These are phyloP conservation scores for Tetratostichococcus sp. DNA, from an alignment of 139 green algal species.

Conservation along the genomic window DNA sequence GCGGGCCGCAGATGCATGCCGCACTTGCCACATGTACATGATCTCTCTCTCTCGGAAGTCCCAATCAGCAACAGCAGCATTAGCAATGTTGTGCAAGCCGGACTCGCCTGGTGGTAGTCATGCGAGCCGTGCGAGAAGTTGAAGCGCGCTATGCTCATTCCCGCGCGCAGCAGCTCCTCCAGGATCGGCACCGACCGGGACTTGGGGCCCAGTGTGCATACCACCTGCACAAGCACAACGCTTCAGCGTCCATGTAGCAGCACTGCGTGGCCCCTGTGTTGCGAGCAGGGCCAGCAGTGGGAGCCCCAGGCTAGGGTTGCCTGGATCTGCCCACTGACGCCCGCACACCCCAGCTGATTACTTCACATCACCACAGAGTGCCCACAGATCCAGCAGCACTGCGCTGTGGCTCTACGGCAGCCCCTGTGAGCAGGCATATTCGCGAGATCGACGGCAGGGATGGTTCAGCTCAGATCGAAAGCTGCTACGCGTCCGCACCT, in stretches of 20 bases:
- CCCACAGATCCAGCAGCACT: not conserved
- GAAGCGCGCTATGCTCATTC: slow-evolving; percentile 95
- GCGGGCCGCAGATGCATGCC: too few species aligned
- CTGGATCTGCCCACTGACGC: too few species aligned
- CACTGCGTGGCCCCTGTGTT: too few species aligned
- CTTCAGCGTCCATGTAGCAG: too few species aligned
- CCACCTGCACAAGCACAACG: slow-evolving; percentile 76
- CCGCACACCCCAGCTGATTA: too few species aligned
- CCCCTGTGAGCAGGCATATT: not conserved
- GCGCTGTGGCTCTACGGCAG: not conserved
- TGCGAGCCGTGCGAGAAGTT: slow-evolving; percentile 95
- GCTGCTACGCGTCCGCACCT: slow-evolving; percentile 27
- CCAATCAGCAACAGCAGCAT: too few species aligned
- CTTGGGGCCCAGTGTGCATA: slow-evolving; percentile 90
- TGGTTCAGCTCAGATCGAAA: too few species aligned
- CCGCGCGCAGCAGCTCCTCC: slow-evolving; percentile 82
- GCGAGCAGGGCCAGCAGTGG: too few species aligned
- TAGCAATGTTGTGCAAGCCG: too few species aligned
- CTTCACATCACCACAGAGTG: too few species aligned
- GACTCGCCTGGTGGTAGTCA: slow-evolving; percentile 90
- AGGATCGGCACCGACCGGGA: slow-evolving; percentile 71
- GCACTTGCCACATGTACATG: too few species aligned
- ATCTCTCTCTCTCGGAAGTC: too few species aligned
- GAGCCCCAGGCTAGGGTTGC: not conserved
- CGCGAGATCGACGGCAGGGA: not conserved